A percentile compares a stretch with the other conserved stretches of the same genome.
These are phyloP conservation scores for Pulveroboletus sp. DNA, from an alignment of 768 basidiomycete genomes.

Conservation along the genomic window DNA sequence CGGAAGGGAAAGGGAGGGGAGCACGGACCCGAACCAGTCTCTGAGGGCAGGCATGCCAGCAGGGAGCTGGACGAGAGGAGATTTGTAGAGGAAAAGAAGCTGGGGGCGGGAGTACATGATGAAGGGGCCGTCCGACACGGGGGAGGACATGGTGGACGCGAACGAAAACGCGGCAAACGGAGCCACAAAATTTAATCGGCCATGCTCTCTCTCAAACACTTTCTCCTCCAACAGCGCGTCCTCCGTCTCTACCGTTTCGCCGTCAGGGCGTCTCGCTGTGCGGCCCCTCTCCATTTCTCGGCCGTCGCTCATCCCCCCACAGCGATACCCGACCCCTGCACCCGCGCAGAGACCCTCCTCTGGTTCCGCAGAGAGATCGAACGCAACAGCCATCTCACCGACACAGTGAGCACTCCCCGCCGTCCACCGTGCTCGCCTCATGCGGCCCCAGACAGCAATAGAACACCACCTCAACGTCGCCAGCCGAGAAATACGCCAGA, in stretches of 20 bases:
- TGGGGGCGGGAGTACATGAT: slow-evolving; percentile 68
- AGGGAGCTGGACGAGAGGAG: slow-evolving; percentile 71
- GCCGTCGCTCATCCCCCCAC: slow-evolving; percentile 6
- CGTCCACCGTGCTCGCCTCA: slow-evolving; percentile 9
- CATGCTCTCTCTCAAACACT: slow-evolving; percentile 61
- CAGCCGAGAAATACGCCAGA: slow-evolving; percentile 57
- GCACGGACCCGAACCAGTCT: slow-evolving; percentile 82
- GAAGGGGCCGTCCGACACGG: slow-evolving; percentile 39
- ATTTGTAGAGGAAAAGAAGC: slow-evolving; percentile 63
- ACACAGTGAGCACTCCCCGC: slow-evolving; percentile 42
- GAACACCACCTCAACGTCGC: slow-evolving; percentile 55
- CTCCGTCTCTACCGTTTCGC: slow-evolving; percentile 61
- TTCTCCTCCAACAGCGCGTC: slow-evolving; percentile 61
- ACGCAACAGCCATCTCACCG: slow-evolving; percentile 51
- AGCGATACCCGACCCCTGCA: slow-evolving; percentile 61
- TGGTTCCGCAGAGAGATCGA: slow-evolving; percentile 78
- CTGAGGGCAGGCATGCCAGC: slow-evolving; percentile 76
- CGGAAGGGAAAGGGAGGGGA: slow-evolving; percentile 11
- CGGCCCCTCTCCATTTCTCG: slow-evolving; percentile 5
- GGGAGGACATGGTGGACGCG: slow-evolving; percentile 34
- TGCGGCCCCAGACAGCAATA: slow-evolving; percentile 44
- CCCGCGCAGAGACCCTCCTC: slow-evolving; percentile 59
- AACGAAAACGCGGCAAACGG: slow-evolving; percentile 8
- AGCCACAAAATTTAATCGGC: slow-evolving; percentile 14
- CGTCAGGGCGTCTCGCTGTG: slow-evolving; percentile 69